Conservation (phyloP, 768 basidiomycete genomes). For the Leucocoprinus sp. region DNA sequence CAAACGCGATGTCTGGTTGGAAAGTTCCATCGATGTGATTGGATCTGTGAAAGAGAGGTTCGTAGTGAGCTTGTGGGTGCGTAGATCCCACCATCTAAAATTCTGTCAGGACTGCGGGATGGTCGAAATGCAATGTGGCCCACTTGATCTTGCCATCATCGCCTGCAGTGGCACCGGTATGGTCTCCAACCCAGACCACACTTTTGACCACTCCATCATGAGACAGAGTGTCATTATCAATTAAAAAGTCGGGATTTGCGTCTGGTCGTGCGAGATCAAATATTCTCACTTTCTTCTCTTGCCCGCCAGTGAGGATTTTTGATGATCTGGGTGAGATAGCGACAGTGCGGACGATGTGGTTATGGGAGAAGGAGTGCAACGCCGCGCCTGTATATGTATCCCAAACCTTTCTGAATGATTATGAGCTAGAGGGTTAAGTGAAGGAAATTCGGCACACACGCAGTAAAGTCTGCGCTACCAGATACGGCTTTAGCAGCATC, state of each 20-base stretch:
- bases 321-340: slow-evolving; percentile 67
- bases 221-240: slow-evolving; percentile 49
- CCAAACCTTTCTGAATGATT: slow-evolving; percentile 76
- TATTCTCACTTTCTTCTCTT: slow-evolving; percentile 95
- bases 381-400: slow-evolving; percentile 84
- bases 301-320: slow-evolving; percentile 82
- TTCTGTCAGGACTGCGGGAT: slow-evolving; percentile 14
- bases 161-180: slow-evolving; percentile 81
- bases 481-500: slow-evolving; percentile 85
- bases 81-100: slow-evolving; percentile 91
- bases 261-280: slow-evolving; percentile 86
- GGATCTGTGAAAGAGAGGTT: slow-evolving; percentile 66
- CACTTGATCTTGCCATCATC: slow-evolving; percentile 92
- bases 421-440: slow-evolving; percentile 12
- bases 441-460: slow-evolving; percentile 45
- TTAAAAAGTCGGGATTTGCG: slow-evolving; percentile 77
- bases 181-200: slow-evolving; percentile 88
- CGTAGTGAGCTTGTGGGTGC: slow-evolving; percentile 65
- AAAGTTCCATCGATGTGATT: slow-evolving; percentile 93
- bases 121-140: slow-evolving; percentile 14
- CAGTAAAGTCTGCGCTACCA: slow-evolving; percentile 95
- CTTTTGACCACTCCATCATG: slow-evolving; percentile 91
- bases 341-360: slow-evolving; percentile 96
- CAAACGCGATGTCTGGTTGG: slow-evolving; percentile 68
- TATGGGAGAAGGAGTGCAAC: slow-evolving; percentile 94